Evolutionary conservation across 257 asterid genomes (phyloP), one percentile per base, ranked within the genome.

Genomic region (Solanum bukasovii): DNA sequence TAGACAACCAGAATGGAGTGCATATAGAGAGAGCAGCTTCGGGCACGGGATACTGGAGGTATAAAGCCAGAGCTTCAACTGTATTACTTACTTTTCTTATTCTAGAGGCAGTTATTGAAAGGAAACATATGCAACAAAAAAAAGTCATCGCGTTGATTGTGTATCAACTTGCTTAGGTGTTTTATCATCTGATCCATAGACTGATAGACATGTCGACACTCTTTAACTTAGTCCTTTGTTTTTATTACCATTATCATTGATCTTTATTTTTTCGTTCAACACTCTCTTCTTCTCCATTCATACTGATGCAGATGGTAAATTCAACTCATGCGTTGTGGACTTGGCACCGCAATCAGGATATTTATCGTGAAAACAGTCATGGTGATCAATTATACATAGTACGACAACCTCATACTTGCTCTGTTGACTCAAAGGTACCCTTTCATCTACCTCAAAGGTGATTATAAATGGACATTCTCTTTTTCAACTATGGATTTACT

Each of bases 11-110:
- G 98, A 95, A 44, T 97, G 95, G 94, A 96, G 98, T 88, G 99
- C 98, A 72, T 95, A 93, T n/a, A 93, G 99, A 90, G 99, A 97
- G 81, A 95, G 96, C 91, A 96, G 99, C 93, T 97, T 97, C 86
- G 99, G 99, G 23, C 99, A 97, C 92, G 99, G 99, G 35, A 94
- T 97, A 14, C 95, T 97, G 35, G 98, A 96, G 98, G 99, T 96
- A 56, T 56, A 91, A 87, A 38, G 44, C 87, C 16, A 71, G 70
- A 68, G 77, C 84, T 49, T 49, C 11, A 35, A 37, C 56, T 38
- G 2, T 25, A 38, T 13, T 25, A 27, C 56, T 68, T 68, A 27
- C 56, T 68, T 68, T 68, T 71, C 87, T 42, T 42, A n/a, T n/a
- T n/a, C 84, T 77, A 37, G 31, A 73, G 82, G 46, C 46, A 71